Evolutionary conservation across 2,329 filamentous ascomycete species (phyloP).

Genomic region (Fusarium guadeloupense): DNA sequence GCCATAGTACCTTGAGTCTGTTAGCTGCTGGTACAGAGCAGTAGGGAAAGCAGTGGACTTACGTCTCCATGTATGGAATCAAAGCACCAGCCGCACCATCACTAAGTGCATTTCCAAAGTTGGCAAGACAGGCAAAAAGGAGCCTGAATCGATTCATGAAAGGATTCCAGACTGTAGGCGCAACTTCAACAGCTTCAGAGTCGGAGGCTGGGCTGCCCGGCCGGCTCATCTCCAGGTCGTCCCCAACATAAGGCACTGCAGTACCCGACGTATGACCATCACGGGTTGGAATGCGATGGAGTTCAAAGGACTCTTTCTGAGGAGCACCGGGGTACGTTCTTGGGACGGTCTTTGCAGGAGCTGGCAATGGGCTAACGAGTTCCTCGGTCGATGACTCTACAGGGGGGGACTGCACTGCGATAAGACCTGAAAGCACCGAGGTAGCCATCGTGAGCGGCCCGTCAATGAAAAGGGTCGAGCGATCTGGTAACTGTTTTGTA

Average conservation of each 20-base stretch:
- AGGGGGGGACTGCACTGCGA: conserved; percentile 45
- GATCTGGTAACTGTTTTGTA: background rate
- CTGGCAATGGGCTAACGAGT: conserved; percentile 36
- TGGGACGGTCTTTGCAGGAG: conserved; percentile 50
- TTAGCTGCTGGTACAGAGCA: background rate
- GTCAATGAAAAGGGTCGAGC: background rate
- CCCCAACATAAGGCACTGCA: conserved; percentile 9
- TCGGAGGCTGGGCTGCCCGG: conserved; percentile 55
- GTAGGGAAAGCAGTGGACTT: conserved; percentile 20
- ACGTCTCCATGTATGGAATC: conserved; percentile 81
- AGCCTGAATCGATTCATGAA: conserved; percentile 77
- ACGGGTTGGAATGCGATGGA: conserved; percentile 36
- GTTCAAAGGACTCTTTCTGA: conserved; percentile 46
- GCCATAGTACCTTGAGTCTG: conserved; percentile 63
- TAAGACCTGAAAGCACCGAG: conserved; percentile 46
- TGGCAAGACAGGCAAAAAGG: conserved; percentile 69
- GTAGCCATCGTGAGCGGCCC: conserved; percentile 46
- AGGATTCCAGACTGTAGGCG: conserved; percentile 67
- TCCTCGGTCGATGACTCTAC: conserved; percentile 29
- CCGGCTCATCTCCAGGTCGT: conserved; percentile 63
- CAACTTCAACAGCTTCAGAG: conserved; percentile 53
- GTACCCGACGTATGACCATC: conserved; percentile 13
- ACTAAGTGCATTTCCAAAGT: conserved; percentile 75
- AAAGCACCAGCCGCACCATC: conserved; percentile 81
- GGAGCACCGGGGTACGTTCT: conserved; percentile 53